Conservation (phyloP, 192 early-diverging fungal genomes). For the Diversispora epigaea region DNA sequence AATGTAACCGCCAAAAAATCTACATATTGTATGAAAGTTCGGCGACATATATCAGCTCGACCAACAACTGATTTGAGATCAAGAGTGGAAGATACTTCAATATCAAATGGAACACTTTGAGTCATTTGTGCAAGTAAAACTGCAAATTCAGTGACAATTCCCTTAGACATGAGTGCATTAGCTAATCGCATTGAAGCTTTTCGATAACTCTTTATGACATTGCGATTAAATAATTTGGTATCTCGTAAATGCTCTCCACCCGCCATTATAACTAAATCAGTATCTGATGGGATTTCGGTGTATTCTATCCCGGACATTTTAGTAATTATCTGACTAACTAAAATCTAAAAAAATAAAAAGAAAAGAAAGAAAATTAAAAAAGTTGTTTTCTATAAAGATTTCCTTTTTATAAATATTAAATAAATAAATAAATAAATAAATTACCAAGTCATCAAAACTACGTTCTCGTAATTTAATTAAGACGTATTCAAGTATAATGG, state of each 20-base stretch:
- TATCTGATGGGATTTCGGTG: constrained; percentile 46
- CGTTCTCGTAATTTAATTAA: constrained; percentile 54
- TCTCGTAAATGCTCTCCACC: constrained; percentile 60
- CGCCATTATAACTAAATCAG: constrained; percentile 62
- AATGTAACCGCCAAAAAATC: neutral
- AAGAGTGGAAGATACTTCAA: neutral
- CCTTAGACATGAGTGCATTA: constrained; percentile 54
- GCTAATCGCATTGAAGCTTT: constrained; percentile 51
- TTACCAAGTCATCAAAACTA: constrained; percentile 60
- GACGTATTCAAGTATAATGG: constrained; percentile 62
- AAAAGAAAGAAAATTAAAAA: too few species aligned
- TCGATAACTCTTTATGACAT: constrained; percentile 48
- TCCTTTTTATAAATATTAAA: too few species aligned
- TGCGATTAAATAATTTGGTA: constrained; percentile 55
- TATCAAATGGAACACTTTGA: neutral
- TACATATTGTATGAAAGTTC: neutral
- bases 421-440: constrained; percentile 43
- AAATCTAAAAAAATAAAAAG: too few species aligned
- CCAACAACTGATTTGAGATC: neutral
- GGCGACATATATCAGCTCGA: neutral
- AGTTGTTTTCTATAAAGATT: too few species aligned
- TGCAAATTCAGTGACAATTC: constrained; percentile 54
- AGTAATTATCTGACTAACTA: constrained; percentile 55
- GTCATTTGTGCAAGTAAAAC: constrained; percentile 63
- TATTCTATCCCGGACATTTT: constrained; percentile 74